Evolutionary conservation across 1,139 yeast genomes (phyloP), one percentile per base, ranked within the genome.

Genomic region (Magnusiomyces suaveolens): DNA sequence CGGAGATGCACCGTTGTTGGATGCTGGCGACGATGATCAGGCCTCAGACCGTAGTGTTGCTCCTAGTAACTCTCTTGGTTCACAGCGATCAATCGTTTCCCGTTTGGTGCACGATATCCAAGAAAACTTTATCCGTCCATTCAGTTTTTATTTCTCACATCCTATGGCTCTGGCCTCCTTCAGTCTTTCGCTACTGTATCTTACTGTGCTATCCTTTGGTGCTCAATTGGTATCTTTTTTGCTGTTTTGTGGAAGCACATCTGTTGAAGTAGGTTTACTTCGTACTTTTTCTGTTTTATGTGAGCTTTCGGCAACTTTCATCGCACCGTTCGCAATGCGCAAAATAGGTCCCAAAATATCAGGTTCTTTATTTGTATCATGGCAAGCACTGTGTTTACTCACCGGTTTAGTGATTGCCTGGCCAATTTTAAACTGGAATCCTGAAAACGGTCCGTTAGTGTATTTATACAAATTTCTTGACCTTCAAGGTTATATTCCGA

Each of bases 121-220:
- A 3, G 33, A 24, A 36, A 48, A 48, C 49, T 38, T 38, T 32
- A 33, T 53, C 23, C 26, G 33, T 14, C 53, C 62, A 3, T 32
- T 62, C 54, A 74, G 74, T 61, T 71, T 77, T 16, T 82, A 72
- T 58, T 69, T 76, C 43, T 68, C 64, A 2, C 82, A 80, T n/a
- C 78, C 79, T 29, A 73, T 72, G 59, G 75, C 77, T 54, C 66
- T 72, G 2, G 81, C 82, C 2, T 79, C 72, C 0, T 73, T 76
- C 3, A 69, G 70, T 10, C 52, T 67, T 4, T 59, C 71, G 2
- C 48, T 66, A n/a, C 58, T 69, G 1, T 69, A 70, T 57, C 59
- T 68, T 51, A 70, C 73, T 0, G 73, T 70, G 1, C 61, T 70
- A 14, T 67, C 71, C 0, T 70, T 70, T 58, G 73, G 73, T 2